These are phyloP conservation scores for Coprinellus aureogranulatus DNA, from an alignment of 768 basidiomycete species.

Conservation along the genomic window DNA sequence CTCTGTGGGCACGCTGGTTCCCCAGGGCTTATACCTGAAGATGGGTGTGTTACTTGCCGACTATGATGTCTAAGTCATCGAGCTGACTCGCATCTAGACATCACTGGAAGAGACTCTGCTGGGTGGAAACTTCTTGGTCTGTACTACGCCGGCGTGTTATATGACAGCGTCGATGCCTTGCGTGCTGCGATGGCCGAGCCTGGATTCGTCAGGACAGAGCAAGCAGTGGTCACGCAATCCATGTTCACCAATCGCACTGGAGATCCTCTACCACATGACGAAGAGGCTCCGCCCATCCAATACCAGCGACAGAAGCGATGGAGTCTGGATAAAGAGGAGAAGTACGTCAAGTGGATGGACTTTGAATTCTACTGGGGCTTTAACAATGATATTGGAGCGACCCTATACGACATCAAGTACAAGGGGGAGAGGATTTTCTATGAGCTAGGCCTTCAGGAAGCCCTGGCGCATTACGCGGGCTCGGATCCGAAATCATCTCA, in stretches of 20 bases:
- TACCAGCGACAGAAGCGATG: conserved; percentile 4
- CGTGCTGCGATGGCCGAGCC: neutral
- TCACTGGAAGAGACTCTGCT: neutral
- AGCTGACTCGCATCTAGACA: neutral
- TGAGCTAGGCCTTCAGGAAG: conserved; percentile 4
- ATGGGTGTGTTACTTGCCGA: neutral
- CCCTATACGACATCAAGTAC: conserved; percentile 7
- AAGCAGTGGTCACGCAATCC: conserved; percentile 1
- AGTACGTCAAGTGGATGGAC: conserved; percentile 8
- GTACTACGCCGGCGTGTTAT: conserved; percentile 1
- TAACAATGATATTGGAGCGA: conserved; percentile 1
- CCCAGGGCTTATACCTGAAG: conserved; percentile 2
- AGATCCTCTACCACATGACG: neutral
- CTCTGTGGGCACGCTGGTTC: neutral
- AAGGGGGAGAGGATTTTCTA: conserved; percentile 6
- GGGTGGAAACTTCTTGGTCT: conserved; percentile 4
- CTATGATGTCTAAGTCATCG: too few species aligned
- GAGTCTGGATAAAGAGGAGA: neutral
- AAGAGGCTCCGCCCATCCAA: neutral
- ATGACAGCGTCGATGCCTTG: neutral
- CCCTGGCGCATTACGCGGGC: conserved; percentile 4
- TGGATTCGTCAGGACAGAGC: conserved; percentile 2
- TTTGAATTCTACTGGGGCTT: conserved; percentile 5
- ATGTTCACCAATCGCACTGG: conserved; percentile 6
- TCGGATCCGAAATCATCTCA: conserved; percentile 1